Base-by-base conservation (phyloP, 2,329 filamentous ascomycete species). In the Huntiella savannae region DNA sequence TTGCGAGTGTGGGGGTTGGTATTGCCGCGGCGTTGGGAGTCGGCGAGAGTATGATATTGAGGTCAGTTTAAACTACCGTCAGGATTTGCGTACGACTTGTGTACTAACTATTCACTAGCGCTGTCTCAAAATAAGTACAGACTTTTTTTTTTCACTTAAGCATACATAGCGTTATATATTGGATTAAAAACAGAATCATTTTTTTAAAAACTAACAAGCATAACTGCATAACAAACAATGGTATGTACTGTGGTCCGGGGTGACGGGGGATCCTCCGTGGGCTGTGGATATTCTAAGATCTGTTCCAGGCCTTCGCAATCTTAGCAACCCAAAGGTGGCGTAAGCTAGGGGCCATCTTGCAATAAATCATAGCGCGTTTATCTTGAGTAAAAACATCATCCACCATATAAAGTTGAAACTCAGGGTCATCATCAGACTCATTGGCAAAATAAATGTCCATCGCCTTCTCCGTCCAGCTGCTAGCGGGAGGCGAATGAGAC, bases 321-420 rank as follows among this genome's bases (percentile, higher is more conserved):
- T 40, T 36, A 13, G 13, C 67, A 2, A 76, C 67, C 72, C 72
- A 76, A 53, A 75, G 71, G 50, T 65, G 62, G 41, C 71, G 62
- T 50, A 76, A 57, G 8, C 57, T 55, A 2, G 62, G 58, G 0
- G 71, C 67, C 70, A 75, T 75, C 59, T 75, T 75, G 60, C 71
- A 73, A 52, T 75, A 77, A 37, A 75, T 65, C 63, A 75, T 69
- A 28, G 72, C 73, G 55, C 73, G 75, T 54, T 68, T 70, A 51
- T 74, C 68, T 52, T 75, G 69, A n/a, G 69, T 66, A 19, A 76
- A 61, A 1, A 71, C 66, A 51, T 70, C 70, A 56, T 76, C 71
- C 0, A 71, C 70, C 33, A 76, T 71, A 56, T 70, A 72, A 35
- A 76, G 61, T 60, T 75, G 72, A 47, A 76, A 55, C 52, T 76